Conservation (phyloP, 2,329 filamentous ascomycete genomes). For the Cladophialophora exuberans region DNA sequence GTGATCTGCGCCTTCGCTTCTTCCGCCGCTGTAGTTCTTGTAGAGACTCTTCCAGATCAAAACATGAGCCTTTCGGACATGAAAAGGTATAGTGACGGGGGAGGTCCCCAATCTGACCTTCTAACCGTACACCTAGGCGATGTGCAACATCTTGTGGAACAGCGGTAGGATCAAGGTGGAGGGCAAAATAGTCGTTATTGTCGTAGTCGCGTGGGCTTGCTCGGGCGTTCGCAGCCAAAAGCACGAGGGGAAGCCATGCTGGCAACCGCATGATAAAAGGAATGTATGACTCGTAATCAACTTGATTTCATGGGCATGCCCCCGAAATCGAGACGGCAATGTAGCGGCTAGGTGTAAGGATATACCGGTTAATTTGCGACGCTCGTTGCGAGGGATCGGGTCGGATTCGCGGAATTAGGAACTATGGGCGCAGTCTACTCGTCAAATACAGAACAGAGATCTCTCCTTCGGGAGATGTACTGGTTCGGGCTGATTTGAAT, state of each 20-base stretch:
- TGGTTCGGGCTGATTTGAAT: not conserved
- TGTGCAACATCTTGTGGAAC: slow-evolving; percentile 71
- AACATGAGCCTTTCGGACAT: slow-evolving; percentile 61
- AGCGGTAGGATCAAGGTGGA: slow-evolving; percentile 72
- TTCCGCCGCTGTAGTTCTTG: slow-evolving; percentile 58
- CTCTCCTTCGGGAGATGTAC: not conserved
- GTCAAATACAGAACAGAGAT: not conserved
- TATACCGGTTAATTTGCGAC: not conserved
- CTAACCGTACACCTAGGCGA: slow-evolving; percentile 74
- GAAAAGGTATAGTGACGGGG: slow-evolving; percentile 84
- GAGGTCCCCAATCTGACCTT: slow-evolving; percentile 79
- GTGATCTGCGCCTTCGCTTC: slow-evolving; percentile 15
- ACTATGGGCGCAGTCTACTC: not conserved
- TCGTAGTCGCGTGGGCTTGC: slow-evolving; percentile 69
- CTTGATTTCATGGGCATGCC: no score
- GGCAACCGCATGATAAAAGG: slow-evolving; percentile 23
- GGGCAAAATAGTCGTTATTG: slow-evolving; percentile 86
- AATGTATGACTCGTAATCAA: slow-evolving; percentile 20
- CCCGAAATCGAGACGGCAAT: not conserved
- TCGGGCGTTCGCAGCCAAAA: slow-evolving; percentile 47
- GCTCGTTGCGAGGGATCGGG: not conserved
- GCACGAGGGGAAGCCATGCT: slow-evolving; percentile 52
- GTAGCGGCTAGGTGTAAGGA: not conserved
- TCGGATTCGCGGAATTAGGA: not conserved
- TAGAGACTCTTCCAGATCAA: slow-evolving; percentile 55